Evolutionary conservation across 768 basidiomycete genomes (phyloP).

Genomic region (Mycena maculata): DNA sequence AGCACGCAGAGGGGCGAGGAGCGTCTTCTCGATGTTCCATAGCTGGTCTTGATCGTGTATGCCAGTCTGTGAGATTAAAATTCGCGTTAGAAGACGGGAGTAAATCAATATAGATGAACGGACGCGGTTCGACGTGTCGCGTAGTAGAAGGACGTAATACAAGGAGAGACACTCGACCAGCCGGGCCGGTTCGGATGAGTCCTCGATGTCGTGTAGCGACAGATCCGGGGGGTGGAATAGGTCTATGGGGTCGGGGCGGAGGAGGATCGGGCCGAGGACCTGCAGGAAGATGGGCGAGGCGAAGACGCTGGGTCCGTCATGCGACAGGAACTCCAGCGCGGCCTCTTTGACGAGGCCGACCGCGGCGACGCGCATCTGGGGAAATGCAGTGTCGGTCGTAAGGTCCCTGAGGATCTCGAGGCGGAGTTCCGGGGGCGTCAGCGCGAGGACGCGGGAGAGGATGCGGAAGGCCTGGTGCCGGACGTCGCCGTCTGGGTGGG

Average conservation of each 20-base stretch:
- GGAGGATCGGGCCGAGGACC: constrained; percentile 68
- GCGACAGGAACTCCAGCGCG: constrained; percentile 60
- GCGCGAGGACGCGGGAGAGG: constrained; percentile 63
- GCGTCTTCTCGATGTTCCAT: constrained; percentile 54
- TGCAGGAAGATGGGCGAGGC: constrained; percentile 66
- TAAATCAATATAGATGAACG: constrained; percentile 16
- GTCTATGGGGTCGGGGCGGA: constrained; percentile 66
- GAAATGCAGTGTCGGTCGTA: constrained; percentile 59
- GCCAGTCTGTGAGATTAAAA: constrained; percentile 55
- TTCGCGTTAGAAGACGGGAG: background rate
- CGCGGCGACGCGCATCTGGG: constrained; percentile 77
- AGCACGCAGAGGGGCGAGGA: constrained; percentile 58
- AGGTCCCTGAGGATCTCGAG: constrained; percentile 69
- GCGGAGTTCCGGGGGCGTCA: constrained; percentile 59
- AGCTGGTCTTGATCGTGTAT: constrained; percentile 59
- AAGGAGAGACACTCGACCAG: constrained; percentile 75
- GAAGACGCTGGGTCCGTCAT: constrained; percentile 54
- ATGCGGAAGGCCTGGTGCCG: constrained; percentile 73
- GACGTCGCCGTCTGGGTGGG: constrained; percentile 66
- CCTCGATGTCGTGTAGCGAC: constrained; percentile 59
- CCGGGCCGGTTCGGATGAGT: constrained; percentile 68
- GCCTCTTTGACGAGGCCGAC: constrained; percentile 78
- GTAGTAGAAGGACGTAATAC: constrained; percentile 70
- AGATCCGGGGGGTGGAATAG: constrained; percentile 54
- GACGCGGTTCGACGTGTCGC: constrained; percentile 71